These are phyloP conservation scores for Xerocomellus dryophilus DNA, from an alignment of 768 basidiomycete species.

Conservation along the genomic window DNA sequence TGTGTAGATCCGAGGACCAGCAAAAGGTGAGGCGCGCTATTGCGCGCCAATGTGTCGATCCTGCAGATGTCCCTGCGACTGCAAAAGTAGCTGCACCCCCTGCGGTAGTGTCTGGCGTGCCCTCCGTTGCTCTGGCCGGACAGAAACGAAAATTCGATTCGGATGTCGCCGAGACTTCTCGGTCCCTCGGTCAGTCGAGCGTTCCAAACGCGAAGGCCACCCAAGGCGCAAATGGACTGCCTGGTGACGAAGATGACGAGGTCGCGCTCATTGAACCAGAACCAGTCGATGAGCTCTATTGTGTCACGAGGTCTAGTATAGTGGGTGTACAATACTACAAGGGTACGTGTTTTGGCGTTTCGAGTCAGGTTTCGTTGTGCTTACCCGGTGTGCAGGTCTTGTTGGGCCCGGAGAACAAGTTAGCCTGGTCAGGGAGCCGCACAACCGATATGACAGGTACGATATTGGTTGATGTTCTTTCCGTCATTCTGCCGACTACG, in stretches of 20 bases:
- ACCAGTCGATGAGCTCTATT: slow-evolving; percentile 63
- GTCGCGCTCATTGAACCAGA: slow-evolving; percentile 46
- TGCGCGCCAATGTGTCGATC: slow-evolving; percentile 50
- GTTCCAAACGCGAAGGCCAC: slow-evolving; percentile 17
- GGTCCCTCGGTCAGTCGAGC: slow-evolving; percentile 11
- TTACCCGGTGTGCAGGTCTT: slow-evolving; percentile 48
- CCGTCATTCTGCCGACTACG: not conserved
- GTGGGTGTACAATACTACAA: slow-evolving; percentile 86
- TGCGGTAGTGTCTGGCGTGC: not conserved
- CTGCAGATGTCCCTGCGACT: slow-evolving; percentile 51
- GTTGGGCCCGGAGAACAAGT: slow-evolving; percentile 82
- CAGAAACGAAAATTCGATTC: slow-evolving; percentile 46
- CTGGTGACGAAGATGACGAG: slow-evolving; percentile 44
- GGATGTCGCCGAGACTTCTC: slow-evolving; percentile 20
- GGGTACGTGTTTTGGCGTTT: slow-evolving; percentile 36
- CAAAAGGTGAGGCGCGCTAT: slow-evolving; percentile 60
- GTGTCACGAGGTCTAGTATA: slow-evolving; percentile 53
- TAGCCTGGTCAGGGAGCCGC: slow-evolving; percentile 59
- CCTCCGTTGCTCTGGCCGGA: slow-evolving; percentile 11
- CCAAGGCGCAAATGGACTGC: not conserved
- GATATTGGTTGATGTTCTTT: not conserved
- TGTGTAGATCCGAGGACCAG: slow-evolving; percentile 55
- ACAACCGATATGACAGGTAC: slow-evolving; percentile 66
- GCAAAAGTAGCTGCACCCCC: slow-evolving; percentile 30
- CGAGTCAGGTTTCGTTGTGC: not conserved